Evolutionary conservation across 192 early-diverging fungal species (phyloP), one percentile per base, ranked within the genome.

Genomic region (Mortierella claussenii): DNA sequence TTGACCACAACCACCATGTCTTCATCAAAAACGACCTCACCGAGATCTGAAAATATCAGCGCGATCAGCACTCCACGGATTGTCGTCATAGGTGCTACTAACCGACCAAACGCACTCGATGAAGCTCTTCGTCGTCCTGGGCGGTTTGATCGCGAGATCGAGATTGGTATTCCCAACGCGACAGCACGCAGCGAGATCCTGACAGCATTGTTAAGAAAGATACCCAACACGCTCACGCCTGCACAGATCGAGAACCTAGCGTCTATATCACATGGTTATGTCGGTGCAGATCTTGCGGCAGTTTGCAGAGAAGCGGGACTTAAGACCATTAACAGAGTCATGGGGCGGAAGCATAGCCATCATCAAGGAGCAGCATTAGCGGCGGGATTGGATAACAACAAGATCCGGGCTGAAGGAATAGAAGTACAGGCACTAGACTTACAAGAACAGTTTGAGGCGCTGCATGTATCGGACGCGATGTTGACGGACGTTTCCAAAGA

Each of bases 231-330:
- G 7, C 71, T 98, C 9, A 81, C 88, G 8, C 40, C 65, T 1
- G 65, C 68, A 5, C 83, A 98, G 18, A 56, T 96, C 2, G 71
- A 78, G 0, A 50, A 61, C 0, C 45, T 98, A 17, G 89, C 95
- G 0, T 82, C 83, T 0, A 65, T 67, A 31, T 87, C 92, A 0
- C 98, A 99, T 68, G 98, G 98, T 0, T 99, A 92, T 79, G 97
- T 98, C 56, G 98, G 98, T n/a, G 98, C 98, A 4, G 98, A 99
- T 80, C 65, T 99, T 21, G 92, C 94, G 3, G 92, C 93, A 7
- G 83, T 97, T 4, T 85, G 88, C 52, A 85, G 92, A 20, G 96
- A 99, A 60, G 95, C 96, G 4, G 98, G 95, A 6, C 60, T 98
- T 13, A 84, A 86, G 44, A 86, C 90, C 18, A 91, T 99, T 24